Conservation (phyloP, 1,284 basidiomycete genomes). For the Chondrostereum purpureum region DNA sequence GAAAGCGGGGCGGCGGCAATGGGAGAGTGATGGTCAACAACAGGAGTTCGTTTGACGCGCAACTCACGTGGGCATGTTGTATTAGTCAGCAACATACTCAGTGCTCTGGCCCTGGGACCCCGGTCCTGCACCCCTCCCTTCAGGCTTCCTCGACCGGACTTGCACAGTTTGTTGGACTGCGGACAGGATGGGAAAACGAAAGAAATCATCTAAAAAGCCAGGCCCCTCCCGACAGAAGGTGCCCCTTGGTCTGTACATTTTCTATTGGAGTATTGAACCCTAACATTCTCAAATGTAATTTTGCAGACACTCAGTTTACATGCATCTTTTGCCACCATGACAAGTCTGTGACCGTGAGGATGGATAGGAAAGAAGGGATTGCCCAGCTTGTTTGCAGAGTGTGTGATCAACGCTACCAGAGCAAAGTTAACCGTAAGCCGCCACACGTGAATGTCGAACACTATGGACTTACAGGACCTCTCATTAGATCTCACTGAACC, state of each 20-base stretch:
- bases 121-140: constrained; percentile 4
- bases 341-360: constrained; percentile 79
- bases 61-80: constrained; percentile 24
- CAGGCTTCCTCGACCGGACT: too few species aligned
- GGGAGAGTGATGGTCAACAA: constrained; percentile 1
- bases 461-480: too few species aligned
- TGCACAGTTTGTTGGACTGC: too few species aligned
- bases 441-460: neutral
- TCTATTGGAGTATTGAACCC: too few species aligned
- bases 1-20: neutral
- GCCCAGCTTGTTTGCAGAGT: constrained; percentile 73
- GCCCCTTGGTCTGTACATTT: constrained; percentile 57
- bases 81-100: constrained; percentile 5
- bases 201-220: constrained; percentile 77
- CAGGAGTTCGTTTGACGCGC: constrained; percentile 19
- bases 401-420: constrained; percentile 78
- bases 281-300: too few species aligned
- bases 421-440: constrained; percentile 69
- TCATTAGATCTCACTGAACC: constrained; percentile 83
- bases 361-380: constrained; percentile 79
- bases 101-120: neutral
- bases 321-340: constrained; percentile 91
- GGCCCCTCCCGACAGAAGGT: constrained; percentile 52
- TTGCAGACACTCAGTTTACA: constrained; percentile 70
- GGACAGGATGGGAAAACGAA: constrained; percentile 71